phyloP scores from a whole-genome alignment of 495 filamentous ascomycete genomes.

The Sabuloglossum arenarium region DNA sequence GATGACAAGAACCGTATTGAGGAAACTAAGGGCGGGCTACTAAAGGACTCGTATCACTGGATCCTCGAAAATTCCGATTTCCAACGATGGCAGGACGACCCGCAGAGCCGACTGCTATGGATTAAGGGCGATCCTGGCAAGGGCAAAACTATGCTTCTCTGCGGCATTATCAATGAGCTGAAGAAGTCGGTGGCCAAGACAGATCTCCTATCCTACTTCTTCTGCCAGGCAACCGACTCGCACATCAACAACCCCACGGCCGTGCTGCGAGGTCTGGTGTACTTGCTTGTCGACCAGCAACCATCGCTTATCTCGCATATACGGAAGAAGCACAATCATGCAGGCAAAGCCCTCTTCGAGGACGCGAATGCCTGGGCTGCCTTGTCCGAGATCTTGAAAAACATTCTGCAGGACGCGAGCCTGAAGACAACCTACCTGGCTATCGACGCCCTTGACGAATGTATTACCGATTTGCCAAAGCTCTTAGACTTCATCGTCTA shows the following conservation, averaged over 20 bases:
- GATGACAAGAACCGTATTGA: conserved; percentile 20
- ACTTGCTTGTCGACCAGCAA: conserved; percentile 16
- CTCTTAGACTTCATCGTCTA: conserved; percentile 18
- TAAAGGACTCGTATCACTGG: conserved; percentile 23
- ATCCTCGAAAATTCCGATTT: conserved; percentile 21
- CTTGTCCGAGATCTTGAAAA: conserved; percentile 14
- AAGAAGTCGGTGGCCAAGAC: conserved; percentile 4
- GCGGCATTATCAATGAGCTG: conserved; percentile 23
- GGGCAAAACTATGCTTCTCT: conserved; percentile 20
- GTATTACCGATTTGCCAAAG: conserved; percentile 10
- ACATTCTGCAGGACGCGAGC: conserved; percentile 16
- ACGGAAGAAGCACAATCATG: conserved; percentile 14
- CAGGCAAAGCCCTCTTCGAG: conserved; percentile 15
- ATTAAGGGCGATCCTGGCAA: conserved; percentile 20
- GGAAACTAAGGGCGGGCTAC: conserved; percentile 20
- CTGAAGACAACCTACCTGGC: conserved; percentile 15
- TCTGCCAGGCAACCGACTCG: conserved; percentile 21
- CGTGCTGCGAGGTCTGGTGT: conserved; percentile 18
- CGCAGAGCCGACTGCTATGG: conserved; percentile 20
- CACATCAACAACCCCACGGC: conserved; percentile 16
- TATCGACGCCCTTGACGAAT: conserved; percentile 31
- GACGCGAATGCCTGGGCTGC: conserved; percentile 14
- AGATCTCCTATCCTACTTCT: conserved; percentile 22
- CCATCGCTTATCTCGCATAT: conserved; percentile 17
- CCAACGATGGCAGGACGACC: conserved; percentile 14